Evolutionary conservation across 371 early-diverging fungal species (phyloP), one percentile per base, ranked within the genome.

Genomic region (Zychaea mexicana): DNA sequence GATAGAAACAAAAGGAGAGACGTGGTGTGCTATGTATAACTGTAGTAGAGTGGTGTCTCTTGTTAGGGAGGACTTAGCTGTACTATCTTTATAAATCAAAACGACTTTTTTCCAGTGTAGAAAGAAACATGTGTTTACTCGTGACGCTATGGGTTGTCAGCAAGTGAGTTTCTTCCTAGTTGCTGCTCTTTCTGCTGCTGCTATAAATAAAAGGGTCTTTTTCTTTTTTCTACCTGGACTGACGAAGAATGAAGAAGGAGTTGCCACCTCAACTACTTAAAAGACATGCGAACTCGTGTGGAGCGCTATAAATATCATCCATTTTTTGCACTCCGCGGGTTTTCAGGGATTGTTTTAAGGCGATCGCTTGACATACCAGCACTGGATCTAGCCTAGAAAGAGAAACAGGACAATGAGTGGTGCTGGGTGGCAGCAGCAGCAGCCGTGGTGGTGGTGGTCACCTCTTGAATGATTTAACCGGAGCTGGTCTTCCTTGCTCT

Each of bases 171-270:
- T 56, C n/a, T n/a, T n/a, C n/a, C n/a, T n/a, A n/a, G n/a, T n/a
- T n/a, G n/a, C n/a, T n/a, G n/a, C n/a, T n/a, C n/a, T n/a, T n/a
- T n/a, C n/a, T n/a, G n/a, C n/a, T n/a, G n/a, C n/a, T 56, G 38
- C 56, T 56, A 56, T 30, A 56, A 56, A 56, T 56, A 56, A 27
- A 32, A 56, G 28, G 31, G 32, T 17, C 30, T 33, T 56, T 30
- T 19, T 56, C 30, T 19, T 15, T 17, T 22, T 17, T 27, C 56
- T n/a, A n/a, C 21, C 26, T 26, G 15, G 52, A 26, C 15, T 15
- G 26, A 26, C 19, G 26, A 52, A 52, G 52, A 52, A 52, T 52
- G 52, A 52, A 52, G 52, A 26, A 52, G 52, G 38, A 36, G 52
- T 52, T 26, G 52, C 52, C 52, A 52, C 52, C 15, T 22, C 19